Evolutionary conservation across 1,139 yeast species (phyloP).

Genomic region (Yarrowia galli): DNA sequence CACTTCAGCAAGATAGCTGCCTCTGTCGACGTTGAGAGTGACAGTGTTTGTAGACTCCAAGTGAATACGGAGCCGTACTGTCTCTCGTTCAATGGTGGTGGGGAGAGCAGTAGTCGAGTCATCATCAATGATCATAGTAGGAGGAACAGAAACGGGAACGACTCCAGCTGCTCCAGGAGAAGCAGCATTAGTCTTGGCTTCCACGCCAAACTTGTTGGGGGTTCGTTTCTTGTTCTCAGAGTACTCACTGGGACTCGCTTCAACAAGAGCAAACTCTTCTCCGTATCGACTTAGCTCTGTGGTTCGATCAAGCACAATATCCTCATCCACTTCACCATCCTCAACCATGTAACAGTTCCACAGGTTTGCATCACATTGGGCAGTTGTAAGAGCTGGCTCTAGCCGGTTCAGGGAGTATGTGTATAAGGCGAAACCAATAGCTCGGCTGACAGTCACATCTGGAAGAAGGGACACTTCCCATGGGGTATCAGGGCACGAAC

Average conservation of each 20-base stretch:
- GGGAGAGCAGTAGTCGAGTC: slow-evolving; percentile 23
- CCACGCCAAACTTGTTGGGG: slow-evolving; percentile 44
- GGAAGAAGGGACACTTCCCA: slow-evolving; percentile 53
- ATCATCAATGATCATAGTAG: slow-evolving; percentile 29
- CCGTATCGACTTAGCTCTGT: slow-evolving; percentile 54
- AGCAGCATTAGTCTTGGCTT: slow-evolving; percentile 15
- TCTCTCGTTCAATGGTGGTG: slow-evolving; percentile 12
- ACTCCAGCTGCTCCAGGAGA: slow-evolving; percentile 2
- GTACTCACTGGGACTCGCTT: slow-evolving; percentile 51
- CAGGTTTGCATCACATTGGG: slow-evolving; percentile 51
- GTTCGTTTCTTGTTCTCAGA: slow-evolving; percentile 50
- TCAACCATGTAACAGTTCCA: slow-evolving; percentile 58
- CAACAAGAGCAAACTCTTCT: slow-evolving; percentile 57
- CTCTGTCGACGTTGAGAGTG: slow-evolving; percentile 10
- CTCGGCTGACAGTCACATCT: slow-evolving; percentile 53
- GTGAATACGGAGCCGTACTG: slow-evolving; percentile 10
- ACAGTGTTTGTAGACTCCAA: slow-evolving; percentile 11
- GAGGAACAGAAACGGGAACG: background rate
- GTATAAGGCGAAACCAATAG: slow-evolving; percentile 55
- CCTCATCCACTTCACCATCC: slow-evolving; percentile 58
- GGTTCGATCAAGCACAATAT: slow-evolving; percentile 55
- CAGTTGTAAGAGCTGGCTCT: slow-evolving; percentile 48
- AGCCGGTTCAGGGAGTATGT: slow-evolving; percentile 44
- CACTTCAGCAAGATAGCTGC: slow-evolving; percentile 25
- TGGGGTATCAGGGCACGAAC: slow-evolving; percentile 48